phyloP scores from a whole-genome alignment of 2,329 filamentous ascomycete species.

The Aspergillus sp. region DNA sequence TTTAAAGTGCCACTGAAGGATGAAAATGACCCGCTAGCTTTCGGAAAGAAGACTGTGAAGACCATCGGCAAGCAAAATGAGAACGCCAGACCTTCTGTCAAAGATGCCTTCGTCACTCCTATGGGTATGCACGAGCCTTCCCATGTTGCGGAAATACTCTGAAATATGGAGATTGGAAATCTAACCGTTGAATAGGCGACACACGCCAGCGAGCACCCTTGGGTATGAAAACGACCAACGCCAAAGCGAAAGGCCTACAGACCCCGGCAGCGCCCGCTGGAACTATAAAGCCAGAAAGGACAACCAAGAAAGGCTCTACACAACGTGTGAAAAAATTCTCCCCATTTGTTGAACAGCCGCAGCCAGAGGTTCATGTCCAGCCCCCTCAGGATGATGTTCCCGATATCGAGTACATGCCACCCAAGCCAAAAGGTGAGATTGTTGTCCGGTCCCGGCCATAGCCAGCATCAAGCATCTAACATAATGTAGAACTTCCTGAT shows the following conservation, averaged over 20 bases:
- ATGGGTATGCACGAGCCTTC: slow-evolving; percentile 58
- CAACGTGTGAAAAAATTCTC: slow-evolving; percentile 61
- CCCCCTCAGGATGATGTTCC: slow-evolving; percentile 57
- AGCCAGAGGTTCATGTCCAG: slow-evolving; percentile 48
- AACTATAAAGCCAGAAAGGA: slow-evolving; percentile 62
- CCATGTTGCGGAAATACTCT: not conserved
- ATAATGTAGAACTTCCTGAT: slow-evolving; percentile 47
- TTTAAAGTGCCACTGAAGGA: slow-evolving; percentile 76
- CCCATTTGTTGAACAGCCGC: slow-evolving; percentile 47
- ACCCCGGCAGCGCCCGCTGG: slow-evolving; percentile 63
- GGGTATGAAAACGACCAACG: slow-evolving; percentile 95
- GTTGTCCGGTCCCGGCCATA: slow-evolving; percentile 7
- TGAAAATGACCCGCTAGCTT: slow-evolving; percentile 69
- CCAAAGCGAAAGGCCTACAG: slow-evolving; percentile 70
- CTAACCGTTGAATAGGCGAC: slow-evolving; percentile 41
- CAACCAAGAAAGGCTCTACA: slow-evolving; percentile 59
- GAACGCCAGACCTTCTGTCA: slow-evolving; percentile 55
- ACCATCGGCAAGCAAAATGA: slow-evolving; percentile 58
- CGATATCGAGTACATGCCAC: slow-evolving; percentile 89
- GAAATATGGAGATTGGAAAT: too few species aligned
- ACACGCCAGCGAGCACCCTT: slow-evolving; percentile 75
- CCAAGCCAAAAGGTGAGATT: slow-evolving; percentile 58
- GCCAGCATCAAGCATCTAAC: slow-evolving; percentile 11
- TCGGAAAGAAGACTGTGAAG: slow-evolving; percentile 61
- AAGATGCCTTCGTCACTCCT: slow-evolving; percentile 73